A percentile compares a stretch with the other conserved stretches of the same genome.
These are phyloP conservation scores for Coniferiporia sulphurascens DNA, from an alignment of 1,284 basidiomycete genomes.

Conservation along the genomic window DNA sequence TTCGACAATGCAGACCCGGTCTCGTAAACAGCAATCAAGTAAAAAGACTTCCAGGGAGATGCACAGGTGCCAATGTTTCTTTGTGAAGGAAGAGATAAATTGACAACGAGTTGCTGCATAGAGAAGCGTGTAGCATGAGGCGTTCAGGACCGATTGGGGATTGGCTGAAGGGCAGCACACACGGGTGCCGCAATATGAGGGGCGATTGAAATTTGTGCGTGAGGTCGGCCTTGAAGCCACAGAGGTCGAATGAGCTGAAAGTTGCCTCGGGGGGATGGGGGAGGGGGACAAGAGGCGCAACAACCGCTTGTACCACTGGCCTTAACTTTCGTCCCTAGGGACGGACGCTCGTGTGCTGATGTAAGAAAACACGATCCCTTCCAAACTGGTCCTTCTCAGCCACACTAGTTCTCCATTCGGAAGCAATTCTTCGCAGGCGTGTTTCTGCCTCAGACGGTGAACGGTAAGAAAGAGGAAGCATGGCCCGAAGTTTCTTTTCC, in stretches of 20 bases:
- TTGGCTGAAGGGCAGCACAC: background rate
- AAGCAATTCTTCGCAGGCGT: too few species aligned
- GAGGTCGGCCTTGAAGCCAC: background rate
- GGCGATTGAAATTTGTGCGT: background rate
- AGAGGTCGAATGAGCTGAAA: background rate
- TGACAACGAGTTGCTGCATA: background rate
- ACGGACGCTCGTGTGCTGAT: background rate
- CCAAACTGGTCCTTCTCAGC: too few species aligned
- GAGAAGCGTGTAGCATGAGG: conserved; percentile 7
- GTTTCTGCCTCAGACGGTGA: too few species aligned
- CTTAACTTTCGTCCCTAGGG: background rate
- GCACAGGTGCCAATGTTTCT: background rate
- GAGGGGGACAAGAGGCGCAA: background rate
- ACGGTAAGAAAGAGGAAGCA: too few species aligned
- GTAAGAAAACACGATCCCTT: too few species aligned
- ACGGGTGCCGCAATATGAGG: background rate
- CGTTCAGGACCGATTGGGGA: background rate
- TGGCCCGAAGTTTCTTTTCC: too few species aligned
- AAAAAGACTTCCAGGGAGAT: conserved; percentile 1
- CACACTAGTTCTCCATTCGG: too few species aligned
- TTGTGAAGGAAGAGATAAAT: conserved; percentile 2
- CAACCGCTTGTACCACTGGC: background rate
- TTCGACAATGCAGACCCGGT: background rate
- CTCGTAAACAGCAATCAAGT: background rate
- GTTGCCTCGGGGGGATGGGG: background rate